Conservation (phyloP, 2,329 filamentous ascomycete genomes). For the Fusarium liriodendri region DNA sequence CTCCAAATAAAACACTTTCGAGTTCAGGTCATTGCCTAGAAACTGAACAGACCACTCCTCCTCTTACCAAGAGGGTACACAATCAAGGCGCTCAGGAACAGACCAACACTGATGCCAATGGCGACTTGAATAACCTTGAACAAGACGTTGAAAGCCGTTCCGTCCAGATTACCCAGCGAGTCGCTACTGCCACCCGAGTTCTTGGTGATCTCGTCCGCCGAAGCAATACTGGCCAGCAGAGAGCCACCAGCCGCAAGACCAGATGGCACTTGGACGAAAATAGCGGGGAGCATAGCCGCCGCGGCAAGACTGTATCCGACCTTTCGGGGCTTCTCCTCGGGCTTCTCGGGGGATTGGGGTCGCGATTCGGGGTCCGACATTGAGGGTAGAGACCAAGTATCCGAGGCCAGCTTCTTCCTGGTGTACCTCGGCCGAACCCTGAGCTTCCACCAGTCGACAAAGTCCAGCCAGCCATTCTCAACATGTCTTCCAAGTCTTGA, state of each 20-base stretch:
- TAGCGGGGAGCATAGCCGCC: constrained; percentile 86
- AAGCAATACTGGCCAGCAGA: constrained; percentile 67
- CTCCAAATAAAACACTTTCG: not conserved
- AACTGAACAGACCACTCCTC: constrained; percentile 67
- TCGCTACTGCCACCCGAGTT: constrained; percentile 50
- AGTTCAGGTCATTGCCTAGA: constrained; percentile 47
- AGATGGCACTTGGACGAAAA: constrained; percentile 78
- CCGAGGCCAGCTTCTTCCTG: constrained; percentile 42
- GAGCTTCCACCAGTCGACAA: constrained; percentile 62
- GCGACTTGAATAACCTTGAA: constrained; percentile 70
- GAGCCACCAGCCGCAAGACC: constrained; percentile 71
- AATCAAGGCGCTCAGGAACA: constrained; percentile 67
- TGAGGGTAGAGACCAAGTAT: constrained; percentile 48
- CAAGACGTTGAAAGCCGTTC: constrained; percentile 64
- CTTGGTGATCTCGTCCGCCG: constrained; percentile 65
- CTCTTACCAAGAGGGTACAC: constrained; percentile 69
- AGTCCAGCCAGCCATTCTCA: constrained; percentile 65
- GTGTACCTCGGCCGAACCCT: constrained; percentile 53
- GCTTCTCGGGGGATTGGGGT: constrained; percentile 33
- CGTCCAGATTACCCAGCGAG: constrained; percentile 50
- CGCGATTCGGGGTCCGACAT: constrained; percentile 49
- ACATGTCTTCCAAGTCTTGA: constrained; percentile 71
- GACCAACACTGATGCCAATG: constrained; percentile 70
- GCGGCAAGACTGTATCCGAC: constrained; percentile 83
- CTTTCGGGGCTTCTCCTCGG: constrained; percentile 51